Percentiles rank a stretch among this genome's conserved stretches.
phyloP scores from a whole-genome alignment of 768 basidiomycete genomes.

The Tricholoma hemisulphureum region DNA sequence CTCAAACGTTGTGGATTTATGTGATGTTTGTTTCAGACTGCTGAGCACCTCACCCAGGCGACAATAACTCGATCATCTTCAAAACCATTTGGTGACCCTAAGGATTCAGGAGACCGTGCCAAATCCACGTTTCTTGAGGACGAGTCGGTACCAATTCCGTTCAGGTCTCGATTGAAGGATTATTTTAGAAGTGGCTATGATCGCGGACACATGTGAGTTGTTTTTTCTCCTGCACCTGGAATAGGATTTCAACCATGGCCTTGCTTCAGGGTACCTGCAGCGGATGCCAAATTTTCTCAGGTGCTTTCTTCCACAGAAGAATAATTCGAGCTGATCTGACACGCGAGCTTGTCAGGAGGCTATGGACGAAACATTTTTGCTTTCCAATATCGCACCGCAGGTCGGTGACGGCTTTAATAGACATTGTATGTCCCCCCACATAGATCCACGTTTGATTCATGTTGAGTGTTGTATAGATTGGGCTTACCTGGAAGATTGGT shows the following conservation, averaged over 20 bases:
- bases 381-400: constrained; percentile 97
- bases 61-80: constrained; percentile 55
- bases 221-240: not conserved
- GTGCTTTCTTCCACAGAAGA: constrained; percentile 31
- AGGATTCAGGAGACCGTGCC: constrained; percentile 58
- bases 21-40: constrained; percentile 56
- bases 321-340: not conserved
- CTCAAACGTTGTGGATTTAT: not conserved
- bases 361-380: constrained; percentile 94
- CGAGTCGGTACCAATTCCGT: constrained; percentile 65
- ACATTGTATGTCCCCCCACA: constrained; percentile 63
- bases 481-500: constrained; percentile 97
- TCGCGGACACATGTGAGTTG: constrained; percentile 89
- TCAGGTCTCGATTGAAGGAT: constrained; percentile 83
- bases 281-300: constrained; percentile 90
- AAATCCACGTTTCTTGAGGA: constrained; percentile 87
- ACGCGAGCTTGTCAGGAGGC: constrained; percentile 52
- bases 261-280: constrained; percentile 81
- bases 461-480: constrained; percentile 62
- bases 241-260: constrained; percentile 2
- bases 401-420: constrained; percentile 97
- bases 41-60: constrained; percentile 86
- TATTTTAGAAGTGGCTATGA: constrained; percentile 95
- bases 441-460: not conserved
- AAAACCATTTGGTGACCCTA: constrained; percentile 26